phyloP scores from a whole-genome alignment of 345 rosid genomes.

The Noccaea caerulescens region DNA sequence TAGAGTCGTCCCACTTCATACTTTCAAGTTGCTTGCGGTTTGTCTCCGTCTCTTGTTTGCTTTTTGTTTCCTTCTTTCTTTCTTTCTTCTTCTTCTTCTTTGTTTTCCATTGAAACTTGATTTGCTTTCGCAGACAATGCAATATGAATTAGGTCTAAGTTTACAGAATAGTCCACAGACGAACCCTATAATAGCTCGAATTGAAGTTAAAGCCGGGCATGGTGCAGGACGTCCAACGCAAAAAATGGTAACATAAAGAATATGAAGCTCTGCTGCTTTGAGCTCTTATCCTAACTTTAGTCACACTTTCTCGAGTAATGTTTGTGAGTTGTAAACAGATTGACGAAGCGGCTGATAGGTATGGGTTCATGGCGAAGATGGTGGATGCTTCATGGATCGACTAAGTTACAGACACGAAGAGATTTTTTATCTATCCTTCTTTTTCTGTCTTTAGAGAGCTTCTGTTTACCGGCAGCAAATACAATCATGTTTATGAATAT shows the following conservation, averaged over 20 bases:
- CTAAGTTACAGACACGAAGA: conserved; percentile 34
- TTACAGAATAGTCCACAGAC: conserved; percentile 81
- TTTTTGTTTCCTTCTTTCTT: conserved; percentile 16
- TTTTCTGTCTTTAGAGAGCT: conserved; percentile 15
- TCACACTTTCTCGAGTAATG: conserved; percentile 12
- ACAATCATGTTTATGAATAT: neutral
- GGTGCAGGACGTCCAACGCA: conserved; percentile 92
- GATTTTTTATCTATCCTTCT: neutral
- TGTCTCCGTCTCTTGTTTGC: conserved; percentile 41
- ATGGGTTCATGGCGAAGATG: conserved; percentile 85
- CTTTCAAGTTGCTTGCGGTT: conserved; percentile 85
- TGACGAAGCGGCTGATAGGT: conserved; percentile 83
- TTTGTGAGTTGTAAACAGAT: conserved; percentile 54
- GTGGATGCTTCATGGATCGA: conserved; percentile 71
- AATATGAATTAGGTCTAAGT: conserved; percentile 68
- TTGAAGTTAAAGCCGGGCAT: conserved; percentile 92
- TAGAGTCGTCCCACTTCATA: conserved; percentile 87
- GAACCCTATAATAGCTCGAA: conserved; percentile 82
- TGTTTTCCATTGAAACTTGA: neutral
- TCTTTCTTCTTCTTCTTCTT: conserved; percentile 14
- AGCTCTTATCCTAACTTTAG: neutral
- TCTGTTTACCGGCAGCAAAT: conserved; percentile 5
- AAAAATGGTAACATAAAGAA: conserved; percentile 56
- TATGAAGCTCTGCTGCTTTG: neutral
- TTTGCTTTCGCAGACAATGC: conserved; percentile 70